Conservation (phyloP, 2,329 filamentous ascomycete genomes). For the Colletotrichum ledebouriae region DNA sequence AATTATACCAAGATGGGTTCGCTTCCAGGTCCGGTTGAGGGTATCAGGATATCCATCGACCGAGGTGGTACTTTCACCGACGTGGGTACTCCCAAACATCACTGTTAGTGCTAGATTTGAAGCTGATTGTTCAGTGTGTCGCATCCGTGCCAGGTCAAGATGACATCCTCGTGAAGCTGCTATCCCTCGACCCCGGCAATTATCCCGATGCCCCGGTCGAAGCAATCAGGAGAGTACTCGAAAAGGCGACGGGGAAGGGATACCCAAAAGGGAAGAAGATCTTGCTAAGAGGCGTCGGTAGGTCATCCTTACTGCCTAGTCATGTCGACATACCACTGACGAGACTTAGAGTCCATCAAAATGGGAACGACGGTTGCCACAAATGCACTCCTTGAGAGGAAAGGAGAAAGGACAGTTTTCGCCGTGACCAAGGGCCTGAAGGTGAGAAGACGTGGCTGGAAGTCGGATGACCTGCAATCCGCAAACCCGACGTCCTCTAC, state of each 20-base stretch:
- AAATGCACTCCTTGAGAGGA: conserved; percentile 81
- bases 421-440: conserved; percentile 73
- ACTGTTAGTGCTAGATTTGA: background rate
- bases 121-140: conserved; percentile 18
- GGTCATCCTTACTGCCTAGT: background rate
- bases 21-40: conserved; percentile 34
- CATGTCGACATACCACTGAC: background rate
- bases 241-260: conserved; percentile 49
- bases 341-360: conserved; percentile 71
- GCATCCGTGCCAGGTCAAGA: conserved; percentile 53
- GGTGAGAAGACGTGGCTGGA: background rate
- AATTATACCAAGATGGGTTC: conserved; percentile 26
- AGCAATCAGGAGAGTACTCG: conserved; percentile 70
- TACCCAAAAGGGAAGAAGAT: conserved; percentile 49
- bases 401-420: conserved; percentile 75
- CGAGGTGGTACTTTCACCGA: conserved; percentile 74
- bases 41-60: conserved; percentile 46
- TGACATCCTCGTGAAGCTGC: conserved; percentile 78
- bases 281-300: conserved; percentile 46
- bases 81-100: conserved; percentile 64
- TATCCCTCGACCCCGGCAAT: conserved; percentile 79
- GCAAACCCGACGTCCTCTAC: conserved; percentile 77
- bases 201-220: conserved; percentile 81
- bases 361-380: conserved; percentile 86
- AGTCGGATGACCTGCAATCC: conserved; percentile 61